These are phyloP conservation scores for Nakaseomyces nivariensis DNA, from an alignment of 1,139 yeast species.

Conservation along the genomic window DNA sequence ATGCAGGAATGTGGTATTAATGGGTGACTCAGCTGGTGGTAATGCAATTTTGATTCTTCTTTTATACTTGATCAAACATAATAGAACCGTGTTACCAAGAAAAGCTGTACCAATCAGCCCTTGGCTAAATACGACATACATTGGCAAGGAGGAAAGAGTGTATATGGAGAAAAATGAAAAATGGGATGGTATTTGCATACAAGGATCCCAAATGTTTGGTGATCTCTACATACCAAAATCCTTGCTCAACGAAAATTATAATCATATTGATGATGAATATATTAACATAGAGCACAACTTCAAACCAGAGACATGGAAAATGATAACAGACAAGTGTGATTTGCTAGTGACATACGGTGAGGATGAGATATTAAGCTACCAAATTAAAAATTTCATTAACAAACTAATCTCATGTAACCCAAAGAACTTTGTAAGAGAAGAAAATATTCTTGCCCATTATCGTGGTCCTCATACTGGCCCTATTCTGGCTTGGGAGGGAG, in stretches of 20 bases:
- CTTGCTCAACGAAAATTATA: not conserved
- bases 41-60: slow-evolving; percentile 15
- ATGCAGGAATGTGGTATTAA: slow-evolving; percentile 10
- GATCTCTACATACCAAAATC: slow-evolving; percentile 7
- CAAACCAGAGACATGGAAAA: slow-evolving; percentile 12
- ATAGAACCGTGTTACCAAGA: slow-evolving; percentile 10
- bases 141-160: slow-evolving; percentile 4
- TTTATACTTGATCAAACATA: slow-evolving; percentile 8
- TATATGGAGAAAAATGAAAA: not conserved
- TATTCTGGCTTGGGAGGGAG: slow-evolving; percentile 4
- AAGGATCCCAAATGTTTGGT: slow-evolving; percentile 12
- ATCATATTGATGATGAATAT: slow-evolving; percentile 9
- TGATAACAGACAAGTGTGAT: slow-evolving; percentile 9
- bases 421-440: slow-evolving; percentile 3
- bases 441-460: slow-evolving; percentile 9
- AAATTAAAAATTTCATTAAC: slow-evolving; percentile 11
- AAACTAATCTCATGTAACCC: slow-evolving; percentile 8
- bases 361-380: slow-evolving; percentile 16
- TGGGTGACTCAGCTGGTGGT: slow-evolving; percentile 27
- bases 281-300: slow-evolving; percentile 17
- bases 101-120: slow-evolving; percentile 21
- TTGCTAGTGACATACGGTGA: slow-evolving; percentile 17
- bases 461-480: slow-evolving; percentile 17
- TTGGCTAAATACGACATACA: slow-evolving; percentile 20
- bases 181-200: slow-evolving; percentile 12